Conservation (phyloP, 1,284 basidiomycete species). For the Trichosporon inkin region DNA sequence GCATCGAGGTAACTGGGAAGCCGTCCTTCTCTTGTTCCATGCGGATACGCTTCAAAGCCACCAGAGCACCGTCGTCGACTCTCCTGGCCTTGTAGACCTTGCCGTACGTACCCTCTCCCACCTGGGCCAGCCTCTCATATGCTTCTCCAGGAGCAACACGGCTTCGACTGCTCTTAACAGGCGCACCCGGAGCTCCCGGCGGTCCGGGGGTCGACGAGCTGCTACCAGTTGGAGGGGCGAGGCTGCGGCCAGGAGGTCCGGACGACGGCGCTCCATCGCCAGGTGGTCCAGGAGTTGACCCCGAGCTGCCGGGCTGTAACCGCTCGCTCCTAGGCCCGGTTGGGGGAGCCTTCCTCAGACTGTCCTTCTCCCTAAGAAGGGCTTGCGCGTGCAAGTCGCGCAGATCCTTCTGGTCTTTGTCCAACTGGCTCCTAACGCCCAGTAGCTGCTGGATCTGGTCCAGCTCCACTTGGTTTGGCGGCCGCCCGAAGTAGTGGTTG, state of each 20-base stretch:
- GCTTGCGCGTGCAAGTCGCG: slow-evolving; percentile 20
- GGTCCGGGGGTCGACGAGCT: neutral
- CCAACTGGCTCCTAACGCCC: slow-evolving; percentile 20
- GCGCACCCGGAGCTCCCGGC: neutral
- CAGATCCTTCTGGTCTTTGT: slow-evolving; percentile 29
- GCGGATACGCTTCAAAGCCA: slow-evolving; percentile 93
- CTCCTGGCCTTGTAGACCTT: slow-evolving; percentile 98
- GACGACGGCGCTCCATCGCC: neutral
- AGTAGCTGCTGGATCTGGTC: slow-evolving; percentile 36
- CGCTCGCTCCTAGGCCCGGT: neutral
- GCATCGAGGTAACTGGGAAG: slow-evolving; percentile 97
- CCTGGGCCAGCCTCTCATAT: slow-evolving; percentile 86
- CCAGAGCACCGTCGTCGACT: slow-evolving; percentile 65
- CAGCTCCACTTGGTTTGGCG: slow-evolving; percentile 30
- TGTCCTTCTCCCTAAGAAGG: slow-evolving; percentile 6
- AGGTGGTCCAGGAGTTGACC: neutral
- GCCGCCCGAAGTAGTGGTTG: slow-evolving; percentile 38
- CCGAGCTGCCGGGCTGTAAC: slow-evolving; percentile 1
- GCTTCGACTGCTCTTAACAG: neutral
- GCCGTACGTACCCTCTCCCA: slow-evolving; percentile 98
- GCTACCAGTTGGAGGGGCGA: neutral
- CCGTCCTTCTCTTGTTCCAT: slow-evolving; percentile 98
- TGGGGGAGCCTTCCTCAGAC: neutral
- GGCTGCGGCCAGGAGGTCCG: neutral
- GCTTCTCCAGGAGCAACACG: slow-evolving; percentile 50